Percentiles rank a stretch among this genome's conserved stretches.
Evolutionary conservation across 2,329 filamentous ascomycete species (phyloP).

Genomic region (Sporothrix schenckii): DNA sequence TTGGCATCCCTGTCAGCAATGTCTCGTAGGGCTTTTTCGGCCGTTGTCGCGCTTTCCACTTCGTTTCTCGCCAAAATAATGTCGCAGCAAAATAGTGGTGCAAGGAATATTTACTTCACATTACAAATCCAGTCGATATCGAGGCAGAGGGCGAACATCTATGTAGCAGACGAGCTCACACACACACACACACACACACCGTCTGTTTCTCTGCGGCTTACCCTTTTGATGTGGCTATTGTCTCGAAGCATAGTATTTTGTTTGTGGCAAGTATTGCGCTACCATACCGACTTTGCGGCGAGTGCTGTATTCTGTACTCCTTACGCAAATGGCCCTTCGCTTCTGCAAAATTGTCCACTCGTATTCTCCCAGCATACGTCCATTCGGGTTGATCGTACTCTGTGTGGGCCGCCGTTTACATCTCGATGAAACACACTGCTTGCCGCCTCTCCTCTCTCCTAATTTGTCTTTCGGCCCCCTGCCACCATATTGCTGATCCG

Average conservation of each 20-base stretch:
- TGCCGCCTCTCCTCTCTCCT: background rate
- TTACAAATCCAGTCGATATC: too few species aligned
- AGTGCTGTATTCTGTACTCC: background rate
- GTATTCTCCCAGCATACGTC: background rate
- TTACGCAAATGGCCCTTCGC: too few species aligned
- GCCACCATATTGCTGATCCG: background rate
- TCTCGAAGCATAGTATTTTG: background rate
- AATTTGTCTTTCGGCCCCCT: background rate
- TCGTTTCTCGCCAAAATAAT: background rate
- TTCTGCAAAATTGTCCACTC: background rate
- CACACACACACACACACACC: background rate
- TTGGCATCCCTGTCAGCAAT: background rate
- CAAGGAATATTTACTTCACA: too few species aligned
- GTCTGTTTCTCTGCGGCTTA: background rate
- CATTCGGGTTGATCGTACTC: constrained; percentile 16
- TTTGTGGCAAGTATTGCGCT: background rate
- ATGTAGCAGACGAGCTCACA: background rate
- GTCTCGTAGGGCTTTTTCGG: constrained; percentile 1
- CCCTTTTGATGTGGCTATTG: too few species aligned
- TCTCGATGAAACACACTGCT: background rate
- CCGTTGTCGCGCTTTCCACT: background rate
- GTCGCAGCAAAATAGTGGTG: background rate
- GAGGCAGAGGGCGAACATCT: background rate
- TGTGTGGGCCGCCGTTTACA: constrained; percentile 1
- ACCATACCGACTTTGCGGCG: background rate